Base-by-base conservation (phyloP, 2,329 filamentous ascomycete genomes). In the Ceratocystis destructans region DNA sequence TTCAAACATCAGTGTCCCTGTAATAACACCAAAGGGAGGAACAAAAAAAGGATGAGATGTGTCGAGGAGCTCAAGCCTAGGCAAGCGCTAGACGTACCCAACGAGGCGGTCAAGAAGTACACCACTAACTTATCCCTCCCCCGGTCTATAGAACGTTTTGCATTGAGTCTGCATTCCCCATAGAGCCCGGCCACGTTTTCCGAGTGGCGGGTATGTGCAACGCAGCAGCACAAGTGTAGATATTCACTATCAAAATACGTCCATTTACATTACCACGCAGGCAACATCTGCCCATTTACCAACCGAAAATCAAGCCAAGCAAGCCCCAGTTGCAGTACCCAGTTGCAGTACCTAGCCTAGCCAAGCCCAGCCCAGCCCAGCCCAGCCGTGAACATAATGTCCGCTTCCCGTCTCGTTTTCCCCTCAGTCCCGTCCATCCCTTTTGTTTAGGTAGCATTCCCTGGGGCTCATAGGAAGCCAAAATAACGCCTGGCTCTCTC, bases 151-250 rank as follows among this genome's bases (percentile, higher is more conserved):
- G 22, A 57, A 31, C 53, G 53, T 57, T 57, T 57, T 28, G 53
- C 53, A 57, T 57, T 31, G 53, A 31, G 31, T 28, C 53, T 57
- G 25, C 53, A 28, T 15, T 50, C 10, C 31, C 53, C 28, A 57
- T 31, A 33, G 31, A 57, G 22, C 53, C 53, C 22, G 53, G 53
- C 53, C 53, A 57, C 53, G 53, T 57, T 57, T 57, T 57, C 53
- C 22, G 28, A 33, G 53, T 57, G 53, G 53, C 53, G 53, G 53
- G 53, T 57, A 28, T 57, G 20, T 31, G 53, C n/a, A 22, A 20
- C 22, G 22, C 53, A 57, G 53, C 53, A 57, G 53, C 22, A 8
- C 48, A 10, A 50, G n/a, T 20, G 8, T 25, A 50, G 17, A 20
- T 50, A 20, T 50, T 50, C 7, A 12, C 37, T 41, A 41, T 41